Evolutionary conservation across 2,329 filamentous ascomycete species (phyloP).

Genomic region (Macrophomina tecta): DNA sequence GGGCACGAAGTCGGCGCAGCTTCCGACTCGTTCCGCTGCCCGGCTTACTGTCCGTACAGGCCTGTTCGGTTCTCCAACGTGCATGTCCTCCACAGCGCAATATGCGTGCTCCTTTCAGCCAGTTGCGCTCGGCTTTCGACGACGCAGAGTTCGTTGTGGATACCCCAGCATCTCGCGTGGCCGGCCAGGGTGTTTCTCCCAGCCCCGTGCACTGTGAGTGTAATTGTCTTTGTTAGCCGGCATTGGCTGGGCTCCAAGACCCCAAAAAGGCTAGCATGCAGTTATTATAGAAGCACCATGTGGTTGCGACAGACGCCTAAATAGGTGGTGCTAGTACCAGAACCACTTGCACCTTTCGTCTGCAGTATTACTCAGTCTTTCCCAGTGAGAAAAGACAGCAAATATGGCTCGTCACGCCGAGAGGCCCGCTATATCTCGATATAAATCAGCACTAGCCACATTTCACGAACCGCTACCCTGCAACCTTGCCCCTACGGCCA

Average conservation of each 20-base stretch:
- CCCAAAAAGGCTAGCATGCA: not conserved
- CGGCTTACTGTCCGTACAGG: conserved; percentile 4
- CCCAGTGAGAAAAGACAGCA: not conserved
- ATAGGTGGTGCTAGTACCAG: not conserved
- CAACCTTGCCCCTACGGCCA: conserved; percentile 4
- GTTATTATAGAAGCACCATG: not conserved
- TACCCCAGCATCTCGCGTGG: not conserved
- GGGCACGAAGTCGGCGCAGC: not conserved
- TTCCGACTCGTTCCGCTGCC: not conserved
- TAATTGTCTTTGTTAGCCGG: not conserved
- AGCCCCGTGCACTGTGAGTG: not conserved
- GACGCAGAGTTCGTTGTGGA: not conserved
- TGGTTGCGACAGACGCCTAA: not conserved
- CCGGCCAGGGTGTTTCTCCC: not conserved
- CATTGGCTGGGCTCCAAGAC: not conserved
- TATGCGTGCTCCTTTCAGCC: not conserved
- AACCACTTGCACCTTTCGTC: not conserved
- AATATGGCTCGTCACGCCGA: not conserved
- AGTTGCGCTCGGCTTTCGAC: not conserved
- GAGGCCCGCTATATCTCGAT: conserved; percentile 2
- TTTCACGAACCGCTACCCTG: not conserved
- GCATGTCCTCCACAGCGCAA: not conserved
- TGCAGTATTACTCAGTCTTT: conserved; percentile 3
- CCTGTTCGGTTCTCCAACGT: not conserved
- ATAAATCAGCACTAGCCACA: not conserved